Evolutionary conservation across 768 basidiomycete genomes (phyloP), one percentile per base, ranked within the genome.

Genomic region (Panus rudis): DNA sequence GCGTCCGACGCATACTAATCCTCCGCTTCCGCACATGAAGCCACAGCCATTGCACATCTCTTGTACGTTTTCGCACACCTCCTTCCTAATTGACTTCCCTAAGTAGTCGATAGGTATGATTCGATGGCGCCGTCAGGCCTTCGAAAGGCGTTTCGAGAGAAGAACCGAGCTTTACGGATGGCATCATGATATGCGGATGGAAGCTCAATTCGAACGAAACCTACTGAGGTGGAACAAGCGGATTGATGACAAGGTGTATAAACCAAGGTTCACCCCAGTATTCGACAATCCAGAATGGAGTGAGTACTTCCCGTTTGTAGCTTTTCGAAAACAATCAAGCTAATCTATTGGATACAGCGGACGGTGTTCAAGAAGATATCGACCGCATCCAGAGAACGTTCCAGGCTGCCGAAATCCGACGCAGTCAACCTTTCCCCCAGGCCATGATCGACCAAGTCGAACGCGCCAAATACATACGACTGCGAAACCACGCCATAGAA

Each of bases 1-100:
- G n/a, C 78, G 76, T 10, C 74, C 89, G 0, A 70, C 81, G 0
- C 40, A 75, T 6, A 76, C 63, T 61, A 78, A 90, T 56, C 69
- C 64, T 0, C 87, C 90, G 1, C 72, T 96, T 12, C 90, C 90
- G 0, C 78, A 87, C 0, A 65, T 96, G 52, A 78, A 73, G 30
- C 89, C 87, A 1, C 90, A 94, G 49, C 92, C 93, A 0, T 52
- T 63, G 4, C 67, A 72, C n/a, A 74, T 92, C 34, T 70, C 75
- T n/a, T n/a, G n/a, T n/a, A n/a, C n/a, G n/a, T n/a, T n/a, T n/a
- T n/a, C n/a, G n/a, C n/a, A n/a, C n/a, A n/a, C n/a, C n/a, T n/a
- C n/a, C n/a, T n/a, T n/a, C n/a, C n/a, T n/a, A n/a, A n/a, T n/a
- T n/a, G n/a, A n/a, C n/a, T n/a, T n/a, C n/a, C n/a, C n/a, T n/a